phyloP scores from a whole-genome alignment of 495 filamentous ascomycete genomes.

The Trichoderma asperelloides region DNA sequence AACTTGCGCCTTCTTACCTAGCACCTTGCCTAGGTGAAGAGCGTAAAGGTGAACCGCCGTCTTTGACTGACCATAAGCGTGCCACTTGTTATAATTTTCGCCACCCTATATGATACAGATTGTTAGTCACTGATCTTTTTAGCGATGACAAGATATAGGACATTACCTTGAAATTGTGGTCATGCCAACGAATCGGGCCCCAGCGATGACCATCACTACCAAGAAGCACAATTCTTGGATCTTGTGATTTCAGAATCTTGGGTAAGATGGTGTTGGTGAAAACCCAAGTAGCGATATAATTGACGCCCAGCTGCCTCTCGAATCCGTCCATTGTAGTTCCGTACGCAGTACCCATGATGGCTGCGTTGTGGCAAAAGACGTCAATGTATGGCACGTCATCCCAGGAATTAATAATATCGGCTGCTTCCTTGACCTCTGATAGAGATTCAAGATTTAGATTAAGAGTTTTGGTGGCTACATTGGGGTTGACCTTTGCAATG shows the following conservation, averaged over 20 bases:
- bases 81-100: conserved; percentile 16
- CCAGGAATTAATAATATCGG: conserved; percentile 16
- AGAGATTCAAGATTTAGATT: background rate
- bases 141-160: background rate
- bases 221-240: conserved; percentile 23
- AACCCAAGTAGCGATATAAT: conserved; percentile 42
- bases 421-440: background rate
- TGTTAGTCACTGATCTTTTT: background rate
- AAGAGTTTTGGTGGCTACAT: background rate
- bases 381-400: conserved; percentile 24
- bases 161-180: conserved; percentile 32
- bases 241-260: conserved; percentile 27
- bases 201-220: conserved; percentile 29
- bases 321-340: conserved; percentile 30
- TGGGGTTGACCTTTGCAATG: background rate
- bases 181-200: conserved; percentile 31
- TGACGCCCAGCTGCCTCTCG: conserved; percentile 38
- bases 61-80: conserved; percentile 33
- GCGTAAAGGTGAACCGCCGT: conserved; percentile 40
- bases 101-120: conserved; percentile 10
- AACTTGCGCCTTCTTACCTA: conserved; percentile 19
- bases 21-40: conserved; percentile 25
- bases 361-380: conserved; percentile 19
- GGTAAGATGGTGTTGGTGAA: conserved; percentile 40
- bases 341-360: conserved; percentile 32